A percentile compares a stretch with the other conserved stretches of the same genome.
Conservation (phyloP, 1,284 basidiomycete genomes). For the Ganoderma lingzhi region DNA sequence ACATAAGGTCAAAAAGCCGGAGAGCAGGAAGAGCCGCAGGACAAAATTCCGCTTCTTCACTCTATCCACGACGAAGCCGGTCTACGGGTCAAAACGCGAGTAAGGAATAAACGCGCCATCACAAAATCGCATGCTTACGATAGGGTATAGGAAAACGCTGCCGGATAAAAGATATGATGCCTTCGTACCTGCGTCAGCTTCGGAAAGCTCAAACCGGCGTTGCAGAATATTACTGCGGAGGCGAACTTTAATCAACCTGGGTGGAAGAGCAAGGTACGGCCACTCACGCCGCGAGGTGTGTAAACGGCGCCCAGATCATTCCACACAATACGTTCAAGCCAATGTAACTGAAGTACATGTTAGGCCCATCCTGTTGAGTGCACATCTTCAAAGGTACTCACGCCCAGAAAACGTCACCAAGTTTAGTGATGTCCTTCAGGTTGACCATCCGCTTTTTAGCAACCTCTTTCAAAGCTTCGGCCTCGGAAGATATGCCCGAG, state of each 20-base stretch:
- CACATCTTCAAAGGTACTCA: constrained; percentile 48
- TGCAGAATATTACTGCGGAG: constrained; percentile 74
- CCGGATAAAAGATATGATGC: constrained; percentile 81
- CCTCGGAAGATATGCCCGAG: constrained; percentile 55
- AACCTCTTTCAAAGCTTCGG: constrained; percentile 69
- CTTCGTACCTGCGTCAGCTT: constrained; percentile 65
- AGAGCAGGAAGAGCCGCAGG: constrained; percentile 62
- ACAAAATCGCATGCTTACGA: constrained; percentile 50
- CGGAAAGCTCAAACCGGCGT: constrained; percentile 67
- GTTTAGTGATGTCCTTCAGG: constrained; percentile 63
- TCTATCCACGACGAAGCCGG: constrained; percentile 68
- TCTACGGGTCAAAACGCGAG: constrained; percentile 45
- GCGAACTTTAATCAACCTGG: not conserved
- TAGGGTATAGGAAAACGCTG: constrained; percentile 77
- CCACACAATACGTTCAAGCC: constrained; percentile 78
- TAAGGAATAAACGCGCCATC: constrained; percentile 13
- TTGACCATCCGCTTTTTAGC: constrained; percentile 70
- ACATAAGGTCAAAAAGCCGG: constrained; percentile 68
- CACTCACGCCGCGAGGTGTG: constrained; percentile 76
- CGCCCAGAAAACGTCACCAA: constrained; percentile 86
- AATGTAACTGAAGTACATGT: constrained; percentile 59
- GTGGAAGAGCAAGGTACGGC: not conserved
- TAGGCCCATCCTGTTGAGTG: not conserved
- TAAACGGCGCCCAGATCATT: constrained; percentile 82
- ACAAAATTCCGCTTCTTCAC: constrained; percentile 65